A percentile compares a stretch with the other conserved stretches of the same genome.
Evolutionary conservation across 805 yeast genomes (phyloP).

Genomic region (Yarrowia osloensis): DNA sequence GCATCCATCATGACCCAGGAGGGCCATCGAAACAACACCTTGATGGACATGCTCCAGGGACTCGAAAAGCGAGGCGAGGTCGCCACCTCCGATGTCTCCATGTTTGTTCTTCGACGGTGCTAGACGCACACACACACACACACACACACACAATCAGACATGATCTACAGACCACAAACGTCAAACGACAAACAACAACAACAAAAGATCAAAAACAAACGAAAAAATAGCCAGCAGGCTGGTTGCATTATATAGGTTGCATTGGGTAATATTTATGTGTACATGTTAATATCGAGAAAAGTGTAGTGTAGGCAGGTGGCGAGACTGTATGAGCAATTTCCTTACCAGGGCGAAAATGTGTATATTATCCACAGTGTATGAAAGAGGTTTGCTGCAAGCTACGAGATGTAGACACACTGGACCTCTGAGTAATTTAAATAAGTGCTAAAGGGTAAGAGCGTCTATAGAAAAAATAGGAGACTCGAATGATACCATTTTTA

Average conservation of each 20-base stretch:
- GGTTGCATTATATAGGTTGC: conserved; percentile 26
- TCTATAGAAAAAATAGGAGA: no score
- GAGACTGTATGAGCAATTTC: background rate
- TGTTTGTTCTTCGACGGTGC: conserved; percentile 7
- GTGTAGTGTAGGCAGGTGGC: background rate
- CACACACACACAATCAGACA: background rate
- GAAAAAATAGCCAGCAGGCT: conserved; percentile 23
- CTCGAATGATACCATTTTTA: no score
- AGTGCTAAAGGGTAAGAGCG: no score
- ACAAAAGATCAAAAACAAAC: background rate
- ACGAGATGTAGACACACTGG: no score
- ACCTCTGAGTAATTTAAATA: no score
- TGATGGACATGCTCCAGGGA: conserved; percentile 25
- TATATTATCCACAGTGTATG: no score
- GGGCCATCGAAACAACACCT: conserved; percentile 13
- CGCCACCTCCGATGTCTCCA: conserved; percentile 8
- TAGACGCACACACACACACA: background rate
- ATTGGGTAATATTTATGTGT: conserved; percentile 19
- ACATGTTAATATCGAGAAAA: background rate
- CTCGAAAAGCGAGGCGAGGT: conserved; percentile 17
- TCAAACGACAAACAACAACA: background rate
- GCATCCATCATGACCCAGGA: conserved; percentile 7
- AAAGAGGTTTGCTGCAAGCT: no score
- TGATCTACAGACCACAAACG: background rate
- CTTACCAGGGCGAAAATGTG: no score